Evolutionary conservation across 306 rosid genomes (phyloP), one percentile per base, ranked within the genome.

Genomic region (Malus domestica): DNA sequence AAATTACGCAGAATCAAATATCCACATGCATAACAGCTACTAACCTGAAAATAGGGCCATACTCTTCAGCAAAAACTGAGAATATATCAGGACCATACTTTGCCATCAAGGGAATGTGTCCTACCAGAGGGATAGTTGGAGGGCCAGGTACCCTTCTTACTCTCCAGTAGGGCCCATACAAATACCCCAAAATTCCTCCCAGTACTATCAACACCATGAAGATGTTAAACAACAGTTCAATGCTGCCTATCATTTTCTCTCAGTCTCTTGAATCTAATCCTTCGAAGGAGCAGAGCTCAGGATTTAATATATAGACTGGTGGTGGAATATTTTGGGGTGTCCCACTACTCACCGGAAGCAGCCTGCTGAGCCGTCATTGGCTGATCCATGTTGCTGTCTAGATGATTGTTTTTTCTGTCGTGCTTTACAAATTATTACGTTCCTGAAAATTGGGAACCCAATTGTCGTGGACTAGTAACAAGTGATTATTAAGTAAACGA

Each of bases 31-130:
- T 15, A 51, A 51, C 20, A 49, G 55, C 55, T 15, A 76, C 79
- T 52, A 49, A 94, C 98, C 98, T 94, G 96, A 86, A 94, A 80
- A 94, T 86, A 59, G 98, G 96, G 70, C 98, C 98, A 72, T 90
- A 95, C 76, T 84, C 88, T 69, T 91, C 86, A 81, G 99, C 92
- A 27, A 95, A 90, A 75, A 95, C 84, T 8, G 97, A 90, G 96
- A 95, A 95, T 13, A 95, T 73, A 72, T 95, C 91, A 33, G 97
- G 97, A 35, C 99, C 99, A 70, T 90, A 92, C 79, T 71, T 89
- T 88, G 82, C 97, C 92, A 27, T 5, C 33, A 61, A 59, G 32
- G 30, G 64, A 82, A 95, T 92, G 85, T 95, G 99, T 22, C 99
- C 99, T 44, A 95, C 72, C 6, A 95, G 70, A 1, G 99, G 97